Conservation (phyloP, 306 rosid species). For the Ammopiptanthus mongolicus region DNA sequence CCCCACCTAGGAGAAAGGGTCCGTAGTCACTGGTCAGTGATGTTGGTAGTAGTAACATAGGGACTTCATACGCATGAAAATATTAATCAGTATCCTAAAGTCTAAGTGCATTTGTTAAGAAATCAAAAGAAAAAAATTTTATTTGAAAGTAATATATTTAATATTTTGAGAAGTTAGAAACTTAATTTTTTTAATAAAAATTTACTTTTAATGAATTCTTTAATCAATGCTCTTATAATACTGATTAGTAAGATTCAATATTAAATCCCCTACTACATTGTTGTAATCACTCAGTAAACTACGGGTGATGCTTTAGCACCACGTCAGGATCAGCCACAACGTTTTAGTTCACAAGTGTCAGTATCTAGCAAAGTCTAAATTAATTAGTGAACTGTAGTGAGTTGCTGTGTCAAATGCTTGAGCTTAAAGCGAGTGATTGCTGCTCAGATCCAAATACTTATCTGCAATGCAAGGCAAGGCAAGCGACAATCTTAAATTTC, state of each 20-base stretch:
- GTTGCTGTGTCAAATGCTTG: constrained; percentile 23
- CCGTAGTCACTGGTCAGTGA: background rate
- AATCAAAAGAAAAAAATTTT: too few relatives aligned
- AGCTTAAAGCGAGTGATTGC: constrained; percentile 19
- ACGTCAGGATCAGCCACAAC: background rate
- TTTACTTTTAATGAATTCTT: too few relatives aligned
- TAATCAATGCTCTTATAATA: too few relatives aligned
- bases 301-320: constrained; percentile 12
- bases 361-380: background rate
- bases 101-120: too few relatives aligned
- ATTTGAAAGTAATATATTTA: too few relatives aligned
- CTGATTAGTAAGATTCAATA: too few relatives aligned
- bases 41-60: background rate
- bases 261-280: background rate
- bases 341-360: background rate
- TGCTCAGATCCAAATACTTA: background rate
- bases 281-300: background rate
- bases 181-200: too few relatives aligned
- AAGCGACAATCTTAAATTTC: constrained; percentile 19
- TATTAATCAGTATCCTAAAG: too few relatives aligned
- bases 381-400: background rate
- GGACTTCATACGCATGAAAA: background rate
- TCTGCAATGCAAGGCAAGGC: constrained; percentile 16
- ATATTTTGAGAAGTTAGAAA: too few relatives aligned
- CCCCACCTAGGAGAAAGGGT: constrained; percentile 8